Percentiles rank a stretch among this genome's conserved stretches.
These are phyloP conservation scores for Pisolithus thermaeus DNA, from an alignment of 1,284 basidiomycete genomes.

Conservation along the genomic window DNA sequence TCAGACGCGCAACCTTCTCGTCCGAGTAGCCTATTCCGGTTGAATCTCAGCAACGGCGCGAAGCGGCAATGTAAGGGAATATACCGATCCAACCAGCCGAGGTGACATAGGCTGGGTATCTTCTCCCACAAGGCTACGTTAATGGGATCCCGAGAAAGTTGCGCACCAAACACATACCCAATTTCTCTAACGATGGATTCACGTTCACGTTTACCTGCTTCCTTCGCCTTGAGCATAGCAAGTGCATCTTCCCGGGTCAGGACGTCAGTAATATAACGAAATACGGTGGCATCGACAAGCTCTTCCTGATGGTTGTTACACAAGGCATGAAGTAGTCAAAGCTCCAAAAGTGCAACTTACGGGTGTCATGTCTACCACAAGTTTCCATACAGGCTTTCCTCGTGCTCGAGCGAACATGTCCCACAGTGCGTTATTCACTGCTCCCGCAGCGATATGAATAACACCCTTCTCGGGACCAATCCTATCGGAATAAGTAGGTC, in stretches of 20 bases:
- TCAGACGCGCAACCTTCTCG: constrained; percentile 85
- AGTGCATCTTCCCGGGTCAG: constrained; percentile 90
- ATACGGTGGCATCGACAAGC: constrained; percentile 78
- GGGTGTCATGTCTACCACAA: constrained; percentile 79
- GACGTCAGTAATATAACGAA: constrained; percentile 91
- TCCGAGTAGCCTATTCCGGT: constrained; percentile 61
- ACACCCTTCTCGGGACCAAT: constrained; percentile 88
- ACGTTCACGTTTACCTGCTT: constrained; percentile 71
- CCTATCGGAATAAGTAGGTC: constrained; percentile 34
- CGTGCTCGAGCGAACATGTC: constrained; percentile 76
- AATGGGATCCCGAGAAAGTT: neutral
- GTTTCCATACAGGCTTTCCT: constrained; percentile 81
- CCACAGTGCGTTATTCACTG: constrained; percentile 79
- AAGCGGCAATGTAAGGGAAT: constrained; percentile 5
- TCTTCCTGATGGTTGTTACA: constrained; percentile 56
- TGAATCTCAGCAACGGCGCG: neutral
- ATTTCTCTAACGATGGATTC: constrained; percentile 65
- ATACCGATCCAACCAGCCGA: constrained; percentile 86
- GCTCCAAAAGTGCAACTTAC: constrained; percentile 32
- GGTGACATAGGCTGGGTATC: constrained; percentile 94
- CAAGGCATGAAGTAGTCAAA: neutral
- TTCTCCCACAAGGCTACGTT: constrained; percentile 21
- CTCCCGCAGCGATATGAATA: constrained; percentile 77
- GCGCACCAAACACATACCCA: constrained; percentile 37
- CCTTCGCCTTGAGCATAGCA: constrained; percentile 73